A percentile compares a stretch with the other conserved stretches of the same genome.
Evolutionary conservation across 2,329 filamentous ascomycete species (phyloP).

Genomic region (Mycogone perniciosa): DNA sequence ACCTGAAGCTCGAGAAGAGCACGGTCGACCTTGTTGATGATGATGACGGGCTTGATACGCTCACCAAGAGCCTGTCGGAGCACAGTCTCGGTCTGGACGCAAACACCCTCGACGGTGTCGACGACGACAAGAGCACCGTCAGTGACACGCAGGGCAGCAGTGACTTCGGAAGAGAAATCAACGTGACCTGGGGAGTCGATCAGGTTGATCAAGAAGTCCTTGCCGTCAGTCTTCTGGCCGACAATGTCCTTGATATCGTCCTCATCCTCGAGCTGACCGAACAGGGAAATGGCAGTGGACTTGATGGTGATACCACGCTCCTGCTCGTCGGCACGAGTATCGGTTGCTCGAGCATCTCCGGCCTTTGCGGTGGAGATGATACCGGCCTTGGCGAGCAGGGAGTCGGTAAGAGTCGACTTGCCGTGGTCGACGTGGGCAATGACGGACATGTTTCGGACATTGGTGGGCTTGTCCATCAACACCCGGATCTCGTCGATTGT

Average conservation of each 20-base stretch:
- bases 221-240: conserved; percentile 78
- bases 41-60: conserved; percentile 99
- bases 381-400: conserved; percentile 97
- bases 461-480: conserved; percentile 72
- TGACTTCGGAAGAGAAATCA: conserved; percentile 99
- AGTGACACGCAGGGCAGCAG: conserved; percentile 98
- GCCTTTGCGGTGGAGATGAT: conserved; percentile 98
- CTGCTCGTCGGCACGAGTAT: conserved; percentile 96
- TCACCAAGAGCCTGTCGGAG: conserved; percentile 98
- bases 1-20: conserved; percentile 98
- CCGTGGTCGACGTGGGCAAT: conserved; percentile 99
- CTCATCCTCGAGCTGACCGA: conserved; percentile 69
- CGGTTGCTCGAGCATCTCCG: conserved; percentile 90
- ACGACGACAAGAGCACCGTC: conserved; percentile 99
- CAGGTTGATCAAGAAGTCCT: conserved; percentile 99
- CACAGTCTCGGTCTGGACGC: conserved; percentile 99
- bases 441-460: conserved; percentile 95
- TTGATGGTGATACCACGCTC: conserved; percentile 99
- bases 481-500: conserved; percentile 87
- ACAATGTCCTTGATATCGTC: conserved; percentile 95
- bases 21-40: conserved; percentile 99
- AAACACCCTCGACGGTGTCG: conserved; percentile 99
- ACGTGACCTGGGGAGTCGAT: conserved; percentile 99
- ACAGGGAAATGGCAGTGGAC: conserved; percentile 98
- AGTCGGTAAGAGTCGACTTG: conserved; percentile 99